A percentile compares a stretch with the other conserved stretches of the same genome.
phyloP scores from a whole-genome alignment of 2,329 filamentous ascomycete species.

The Aspergillus quadrilineatus region DNA sequence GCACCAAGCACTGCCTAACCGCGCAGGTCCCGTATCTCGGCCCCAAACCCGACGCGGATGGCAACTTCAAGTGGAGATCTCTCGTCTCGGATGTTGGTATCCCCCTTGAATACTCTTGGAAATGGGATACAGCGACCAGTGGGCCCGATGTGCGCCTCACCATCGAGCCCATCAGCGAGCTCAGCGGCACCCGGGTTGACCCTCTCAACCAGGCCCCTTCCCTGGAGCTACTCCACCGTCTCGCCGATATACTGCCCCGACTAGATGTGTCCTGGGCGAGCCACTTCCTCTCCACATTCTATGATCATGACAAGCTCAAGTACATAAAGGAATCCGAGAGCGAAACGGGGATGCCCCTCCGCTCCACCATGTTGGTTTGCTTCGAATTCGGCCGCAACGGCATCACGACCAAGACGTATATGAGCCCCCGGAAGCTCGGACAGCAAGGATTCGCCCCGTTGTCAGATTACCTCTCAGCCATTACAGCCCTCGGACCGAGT shows the following conservation, averaged over 20 bases:
- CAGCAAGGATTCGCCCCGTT: background rate
- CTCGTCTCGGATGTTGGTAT: conserved; percentile 13
- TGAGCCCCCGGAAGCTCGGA: background rate
- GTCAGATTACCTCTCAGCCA: background rate
- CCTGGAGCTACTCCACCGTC: background rate
- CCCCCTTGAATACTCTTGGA: conserved; percentile 23
- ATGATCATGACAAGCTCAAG: conserved; percentile 1
- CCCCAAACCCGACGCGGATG: background rate
- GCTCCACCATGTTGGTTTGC: background rate
- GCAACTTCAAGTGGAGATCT: conserved; percentile 1
- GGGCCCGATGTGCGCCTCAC: conserved; percentile 21
- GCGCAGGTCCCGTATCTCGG: conserved; percentile 4
- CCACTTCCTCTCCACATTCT: conserved; percentile 6
- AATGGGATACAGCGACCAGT: conserved; percentile 16
- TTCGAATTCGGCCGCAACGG: background rate
- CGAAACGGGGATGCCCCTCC: background rate
- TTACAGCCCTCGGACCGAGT: background rate
- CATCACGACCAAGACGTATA: background rate
- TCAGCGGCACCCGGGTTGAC: conserved; percentile 1
- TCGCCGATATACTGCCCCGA: background rate
- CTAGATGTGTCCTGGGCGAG: background rate
- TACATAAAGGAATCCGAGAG: background rate
- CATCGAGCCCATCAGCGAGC: conserved; percentile 6
- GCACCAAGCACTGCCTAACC: background rate
- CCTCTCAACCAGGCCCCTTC: conserved; percentile 1